Evolutionary conservation across 176 grass and related monocot species (phyloP).

Genomic region (Ananas comosus): DNA sequence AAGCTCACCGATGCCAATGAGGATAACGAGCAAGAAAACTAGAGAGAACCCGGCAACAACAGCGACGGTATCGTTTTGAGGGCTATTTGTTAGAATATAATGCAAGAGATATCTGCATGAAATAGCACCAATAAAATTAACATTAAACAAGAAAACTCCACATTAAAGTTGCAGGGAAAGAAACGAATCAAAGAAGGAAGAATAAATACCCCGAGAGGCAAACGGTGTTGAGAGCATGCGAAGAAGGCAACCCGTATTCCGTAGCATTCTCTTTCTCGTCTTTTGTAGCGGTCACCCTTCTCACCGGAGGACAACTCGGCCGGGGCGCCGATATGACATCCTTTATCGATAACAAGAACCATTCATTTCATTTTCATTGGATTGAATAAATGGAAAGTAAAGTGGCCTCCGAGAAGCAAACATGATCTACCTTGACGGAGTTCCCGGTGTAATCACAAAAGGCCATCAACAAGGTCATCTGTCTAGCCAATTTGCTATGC

Average conservation of each 20-base stretch:
- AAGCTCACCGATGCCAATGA: slow-evolving; percentile 61
- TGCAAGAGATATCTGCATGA: slow-evolving; percentile 69
- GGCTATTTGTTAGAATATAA: slow-evolving; percentile 47
- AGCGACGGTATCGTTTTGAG: slow-evolving; percentile 11
- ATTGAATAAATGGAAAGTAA: neutral
- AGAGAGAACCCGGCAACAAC: slow-evolving; percentile 31
- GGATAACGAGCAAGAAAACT: slow-evolving; percentile 45
- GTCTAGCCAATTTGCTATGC: slow-evolving; percentile 75
- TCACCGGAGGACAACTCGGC: slow-evolving; percentile 83
- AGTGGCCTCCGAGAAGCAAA: neutral
- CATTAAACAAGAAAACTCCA: neutral
- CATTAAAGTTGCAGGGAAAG: neutral
- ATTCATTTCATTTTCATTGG: neutral
- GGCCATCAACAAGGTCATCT: slow-evolving; percentile 91
- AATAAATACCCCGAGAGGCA: slow-evolving; percentile 69
- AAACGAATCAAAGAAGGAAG: slow-evolving; percentile 4
- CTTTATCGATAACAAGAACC: slow-evolving; percentile 28
- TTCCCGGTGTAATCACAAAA: slow-evolving; percentile 95
- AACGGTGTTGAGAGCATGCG: slow-evolving; percentile 81
- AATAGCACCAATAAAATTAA: neutral
- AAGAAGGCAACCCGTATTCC: slow-evolving; percentile 96
- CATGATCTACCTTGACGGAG: slow-evolving; percentile 51
- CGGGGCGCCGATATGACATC: slow-evolving; percentile 80
- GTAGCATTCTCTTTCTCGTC: slow-evolving; percentile 96
- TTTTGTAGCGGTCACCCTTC: slow-evolving; percentile 67